Evolutionary conservation across 495 filamentous ascomycete species (phyloP).

Genomic region (Xylaria cubensis): DNA sequence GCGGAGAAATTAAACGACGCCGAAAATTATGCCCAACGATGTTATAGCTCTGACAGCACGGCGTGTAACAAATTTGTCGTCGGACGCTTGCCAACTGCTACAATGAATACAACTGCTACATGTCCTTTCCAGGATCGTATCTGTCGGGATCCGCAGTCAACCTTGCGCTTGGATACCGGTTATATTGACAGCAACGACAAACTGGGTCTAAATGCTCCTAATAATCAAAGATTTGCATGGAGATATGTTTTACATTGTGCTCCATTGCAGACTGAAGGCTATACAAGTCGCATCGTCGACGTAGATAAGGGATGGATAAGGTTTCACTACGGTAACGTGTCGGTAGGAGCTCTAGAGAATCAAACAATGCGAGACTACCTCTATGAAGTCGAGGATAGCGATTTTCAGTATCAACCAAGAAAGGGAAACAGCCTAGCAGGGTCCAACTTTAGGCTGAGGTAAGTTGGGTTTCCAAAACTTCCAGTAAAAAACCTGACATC

Average conservation of each 20-base stretch:
- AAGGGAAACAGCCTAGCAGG: no score
- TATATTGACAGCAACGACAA: background rate
- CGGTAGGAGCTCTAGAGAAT: background rate
- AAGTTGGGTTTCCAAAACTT: background rate
- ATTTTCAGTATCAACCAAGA: background rate
- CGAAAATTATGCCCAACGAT: background rate
- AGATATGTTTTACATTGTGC: background rate
- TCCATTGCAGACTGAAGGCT: background rate
- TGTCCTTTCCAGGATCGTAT: background rate
- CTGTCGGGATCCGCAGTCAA: background rate
- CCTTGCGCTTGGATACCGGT: background rate
- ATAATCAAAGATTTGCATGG: background rate
- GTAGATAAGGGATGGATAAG: background rate
- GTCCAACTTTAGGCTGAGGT: background rate
- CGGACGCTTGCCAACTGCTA: background rate
- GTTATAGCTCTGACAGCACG: background rate
- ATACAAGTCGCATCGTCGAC: background rate
- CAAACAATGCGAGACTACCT: background rate
- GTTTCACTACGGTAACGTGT: background rate
- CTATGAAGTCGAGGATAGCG: background rate
- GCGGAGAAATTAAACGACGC: background rate
- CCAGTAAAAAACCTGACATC: no score
- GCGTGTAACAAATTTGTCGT: background rate
- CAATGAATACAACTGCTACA: background rate
- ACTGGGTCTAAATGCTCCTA: background rate